These are phyloP conservation scores for Bipolaris zeicola DNA, from an alignment of 2,329 filamentous ascomycete species.

Conservation along the genomic window DNA sequence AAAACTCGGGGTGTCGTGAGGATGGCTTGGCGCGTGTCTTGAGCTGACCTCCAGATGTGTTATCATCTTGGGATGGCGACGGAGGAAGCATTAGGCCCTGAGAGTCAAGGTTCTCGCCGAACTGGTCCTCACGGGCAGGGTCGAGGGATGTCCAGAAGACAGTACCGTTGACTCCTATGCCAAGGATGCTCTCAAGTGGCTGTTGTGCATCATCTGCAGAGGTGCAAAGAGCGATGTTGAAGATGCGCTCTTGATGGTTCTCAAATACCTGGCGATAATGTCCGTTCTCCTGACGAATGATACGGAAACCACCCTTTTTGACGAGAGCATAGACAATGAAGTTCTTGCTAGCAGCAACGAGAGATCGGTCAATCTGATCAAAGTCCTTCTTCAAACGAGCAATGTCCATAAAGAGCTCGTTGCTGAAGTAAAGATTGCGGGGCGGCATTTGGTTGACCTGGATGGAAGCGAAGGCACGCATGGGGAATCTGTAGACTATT, in stretches of 20 bases:
- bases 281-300: constrained; percentile 93
- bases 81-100: constrained; percentile 90
- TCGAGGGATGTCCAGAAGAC: constrained; percentile 89
- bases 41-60: constrained; percentile 86
- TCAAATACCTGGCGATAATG: constrained; percentile 91
- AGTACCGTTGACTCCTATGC: constrained; percentile 90
- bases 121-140: constrained; percentile 57
- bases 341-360: constrained; percentile 85
- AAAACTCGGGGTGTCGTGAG: constrained; percentile 87
- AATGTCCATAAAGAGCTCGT: constrained; percentile 87
- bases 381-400: constrained; percentile 96
- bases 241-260: constrained; percentile 88
- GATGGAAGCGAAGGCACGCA: constrained; percentile 95
- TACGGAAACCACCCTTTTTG: constrained; percentile 88
- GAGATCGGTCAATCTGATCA: constrained; percentile 92
- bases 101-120: constrained; percentile 79
- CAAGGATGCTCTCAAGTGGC: constrained; percentile 75
- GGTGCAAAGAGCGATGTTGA: constrained; percentile 86
- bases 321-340: constrained; percentile 95
- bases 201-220: constrained; percentile 57
- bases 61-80: constrained; percentile 82
- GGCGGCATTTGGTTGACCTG: constrained; percentile 65
- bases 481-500: constrained; percentile 91
- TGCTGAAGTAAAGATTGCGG: constrained; percentile 68
- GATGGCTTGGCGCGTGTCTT: constrained; percentile 95